These are phyloP conservation scores for Sporothrix schenckii DNA, from an alignment of 2,329 filamentous ascomycete genomes.

Conservation along the genomic window DNA sequence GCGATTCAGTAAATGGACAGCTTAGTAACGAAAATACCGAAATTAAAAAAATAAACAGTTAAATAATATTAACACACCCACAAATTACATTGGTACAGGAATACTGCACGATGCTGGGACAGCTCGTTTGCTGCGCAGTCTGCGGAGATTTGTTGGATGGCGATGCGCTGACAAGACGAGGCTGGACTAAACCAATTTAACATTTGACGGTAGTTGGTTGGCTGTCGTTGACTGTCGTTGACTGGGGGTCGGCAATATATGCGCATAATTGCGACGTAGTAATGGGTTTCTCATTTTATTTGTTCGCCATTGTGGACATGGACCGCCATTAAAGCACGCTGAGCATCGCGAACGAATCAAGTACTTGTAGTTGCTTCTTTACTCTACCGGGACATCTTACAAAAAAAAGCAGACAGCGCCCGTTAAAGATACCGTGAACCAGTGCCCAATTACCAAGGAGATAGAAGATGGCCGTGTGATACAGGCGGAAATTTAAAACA, in stretches of 20 bases:
- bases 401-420: constrained; percentile 6
- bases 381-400: constrained; percentile 20
- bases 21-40: not conserved
- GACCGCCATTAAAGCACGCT: not conserved
- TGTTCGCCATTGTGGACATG: not conserved
- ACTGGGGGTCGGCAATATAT: not conserved
- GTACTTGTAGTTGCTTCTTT: constrained; percentile 5
- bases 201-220: constrained; percentile 24
- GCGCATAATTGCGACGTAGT: not conserved
- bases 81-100: not conserved
- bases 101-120: not conserved
- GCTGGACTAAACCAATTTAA: not conserved
- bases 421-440: not conserved
- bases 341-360: constrained; percentile 7
- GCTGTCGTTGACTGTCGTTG: constrained; percentile 10
- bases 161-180: constrained; percentile 29
- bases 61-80: not conserved
- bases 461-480: constrained; percentile 12
- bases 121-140: not conserved
- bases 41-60: not conserved
- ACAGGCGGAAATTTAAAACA: not conserved
- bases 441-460: constrained; percentile 21
- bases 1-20: not conserved
- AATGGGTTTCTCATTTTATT: not conserved
- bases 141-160: not conserved